Base-by-base conservation (phyloP, 176 grass and related monocot species). In the Alopecurus myosuroides region DNA sequence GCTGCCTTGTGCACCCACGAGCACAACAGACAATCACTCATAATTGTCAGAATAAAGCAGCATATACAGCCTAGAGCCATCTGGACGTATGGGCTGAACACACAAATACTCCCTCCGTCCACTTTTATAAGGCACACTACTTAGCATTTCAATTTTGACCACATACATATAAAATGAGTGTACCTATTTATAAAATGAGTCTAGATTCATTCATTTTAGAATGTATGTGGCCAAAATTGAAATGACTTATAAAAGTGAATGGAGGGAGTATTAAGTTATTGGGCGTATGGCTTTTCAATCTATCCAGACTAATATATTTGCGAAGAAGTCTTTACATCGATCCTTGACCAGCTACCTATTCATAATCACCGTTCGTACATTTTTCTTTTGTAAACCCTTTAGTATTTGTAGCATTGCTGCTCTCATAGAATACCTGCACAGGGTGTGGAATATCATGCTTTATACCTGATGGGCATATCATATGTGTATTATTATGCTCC, bases 321-420 rank as follows among this genome's bases (percentile, higher is more conserved):
- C 39, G 9, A 49, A 9, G 36, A 67, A 75, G 6, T 46, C 4
- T 85, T 44, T 81, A 57, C 31, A 31, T 49, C 49, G 70, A 25
- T 60, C 5, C 18, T 81, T 79, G 20, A 78, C 12, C 18, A 78
- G 26, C 15, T 53, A 80, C 7, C 77, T 12, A n/a, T 65, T 31
- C 33, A n/a, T 23, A 25, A 78, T 78, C 53, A 45, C 6, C 29
- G 23, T 30, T 9, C 44, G 25, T 80, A 11, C 37, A 7, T 57
- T 82, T 76, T 66, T 17, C 84, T 74, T 40, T n/a, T 56, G 50
- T 37, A 60, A 64, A 66, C 22, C 10, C 42, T 80, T 31, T 18
- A 68, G 57, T 76, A 35, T 80, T 22, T 76, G n/a, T 68, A 58
- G 41, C 28, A 82, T 87, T 58, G 14, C 26, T 58, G 14, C 26